These are phyloP conservation scores for Tylopilus sp. DNA, from an alignment of 1,284 basidiomycete genomes.

Conservation along the genomic window DNA sequence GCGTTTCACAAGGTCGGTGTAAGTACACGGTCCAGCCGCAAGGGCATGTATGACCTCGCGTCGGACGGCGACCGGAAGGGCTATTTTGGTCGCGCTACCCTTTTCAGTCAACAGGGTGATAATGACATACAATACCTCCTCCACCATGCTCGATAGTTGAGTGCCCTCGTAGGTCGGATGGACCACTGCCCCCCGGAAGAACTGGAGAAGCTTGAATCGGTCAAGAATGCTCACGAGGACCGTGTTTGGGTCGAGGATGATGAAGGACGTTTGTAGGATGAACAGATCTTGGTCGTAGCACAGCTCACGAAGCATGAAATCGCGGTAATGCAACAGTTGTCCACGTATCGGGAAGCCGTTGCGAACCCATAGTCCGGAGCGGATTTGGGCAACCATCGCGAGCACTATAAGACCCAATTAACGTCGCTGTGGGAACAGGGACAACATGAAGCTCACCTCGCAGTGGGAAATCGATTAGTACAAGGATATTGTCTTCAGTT, in stretches of 20 bases:
- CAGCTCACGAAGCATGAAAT: constrained; percentile 92
- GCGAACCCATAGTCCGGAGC: constrained; percentile 95
- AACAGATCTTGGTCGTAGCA: constrained; percentile 98
- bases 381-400: constrained; percentile 90
- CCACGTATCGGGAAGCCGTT: constrained; percentile 96
- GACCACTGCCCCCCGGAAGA: constrained; percentile 67
- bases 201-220: constrained; percentile 79
- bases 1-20: constrained; percentile 90
- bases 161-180: constrained; percentile 66
- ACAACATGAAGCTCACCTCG: constrained; percentile 55
- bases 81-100: constrained; percentile 71
- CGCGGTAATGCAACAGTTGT: constrained; percentile 95
- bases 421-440: background rate
- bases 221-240: constrained; percentile 88
- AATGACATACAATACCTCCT: constrained; percentile 88
- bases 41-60: constrained; percentile 91
- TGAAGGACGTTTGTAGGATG: constrained; percentile 83
- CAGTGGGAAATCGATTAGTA: constrained; percentile 82
- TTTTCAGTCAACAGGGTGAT: constrained; percentile 87
- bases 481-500: constrained; percentile 63
- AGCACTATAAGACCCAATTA: constrained; percentile 54
- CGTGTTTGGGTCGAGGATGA: constrained; percentile 76
- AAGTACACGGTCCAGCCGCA: constrained; percentile 84
- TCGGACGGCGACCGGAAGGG: constrained; percentile 66
- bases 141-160: constrained; percentile 83